A percentile compares a stretch with the other conserved stretches of the same genome.
Conservation (phyloP, 345 rosid species). For the Viola odorata region DNA sequence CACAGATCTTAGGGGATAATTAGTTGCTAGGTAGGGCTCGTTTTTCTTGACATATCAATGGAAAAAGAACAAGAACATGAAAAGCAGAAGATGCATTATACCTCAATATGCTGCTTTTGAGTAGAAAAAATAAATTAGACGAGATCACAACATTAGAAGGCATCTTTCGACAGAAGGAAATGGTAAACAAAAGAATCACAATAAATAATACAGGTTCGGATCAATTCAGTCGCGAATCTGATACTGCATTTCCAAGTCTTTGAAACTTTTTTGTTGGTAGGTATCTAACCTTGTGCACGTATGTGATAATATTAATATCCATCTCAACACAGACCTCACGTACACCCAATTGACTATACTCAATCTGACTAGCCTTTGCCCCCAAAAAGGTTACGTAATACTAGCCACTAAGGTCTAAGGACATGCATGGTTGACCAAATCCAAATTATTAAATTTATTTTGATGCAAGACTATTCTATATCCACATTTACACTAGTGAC, state of each 20-base stretch:
- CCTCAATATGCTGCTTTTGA: conserved; percentile 6
- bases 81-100: conserved; percentile 6
- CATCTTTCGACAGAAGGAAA: conserved; percentile 20
- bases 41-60: background rate
- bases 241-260: conserved; percentile 12
- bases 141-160: conserved; percentile 6
- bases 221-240: conserved; percentile 18
- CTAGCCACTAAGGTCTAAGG: background rate
- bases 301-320: conserved; percentile 1
- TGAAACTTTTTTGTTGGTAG: background rate
- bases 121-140: conserved; percentile 14
- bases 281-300: background rate
- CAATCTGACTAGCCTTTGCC: background rate
- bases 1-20: conserved; percentile 11
- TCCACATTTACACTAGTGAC: too few relatives aligned
- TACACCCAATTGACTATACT: background rate
- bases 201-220: background rate
- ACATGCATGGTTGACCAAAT: background rate
- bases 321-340: background rate
- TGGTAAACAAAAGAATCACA: conserved; percentile 17
- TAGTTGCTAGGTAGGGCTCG: background rate
- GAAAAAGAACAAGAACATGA: background rate
- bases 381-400: background rate
- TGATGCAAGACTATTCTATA: too few relatives aligned
- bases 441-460: too few relatives aligned